phyloP scores from a whole-genome alignment of 176 grass and related monocot species.

The Pharus latifolius region DNA sequence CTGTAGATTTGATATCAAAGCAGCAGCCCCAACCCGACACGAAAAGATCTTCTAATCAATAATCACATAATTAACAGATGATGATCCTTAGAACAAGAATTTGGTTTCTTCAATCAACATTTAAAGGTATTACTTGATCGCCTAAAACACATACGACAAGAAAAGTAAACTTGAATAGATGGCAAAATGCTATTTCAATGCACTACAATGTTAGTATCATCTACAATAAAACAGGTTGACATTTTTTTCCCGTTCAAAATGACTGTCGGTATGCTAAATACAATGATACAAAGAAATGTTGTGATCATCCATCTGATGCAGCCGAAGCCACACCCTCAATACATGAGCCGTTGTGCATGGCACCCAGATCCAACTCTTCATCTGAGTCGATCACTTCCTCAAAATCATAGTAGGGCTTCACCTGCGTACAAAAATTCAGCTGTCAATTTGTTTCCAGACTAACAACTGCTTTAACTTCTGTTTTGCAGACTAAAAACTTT shows the following conservation, averaged over 20 bases:
- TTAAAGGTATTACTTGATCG: not conserved
- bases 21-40: not conserved
- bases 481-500: no score
- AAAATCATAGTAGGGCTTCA: conserved; percentile 66
- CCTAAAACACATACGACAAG: not conserved
- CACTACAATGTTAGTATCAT: not conserved
- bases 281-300: conserved; percentile 12
- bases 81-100: not conserved
- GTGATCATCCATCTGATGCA: conserved; percentile 14
- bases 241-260: not conserved
- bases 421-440: conserved; percentile 27
- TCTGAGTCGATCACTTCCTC: conserved; percentile 92
- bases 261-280: not conserved
- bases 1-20: not conserved
- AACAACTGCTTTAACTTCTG: no score
- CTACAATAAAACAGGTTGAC: conserved; percentile 11
- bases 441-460: not conserved
- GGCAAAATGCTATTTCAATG: not conserved
- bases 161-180: not conserved
- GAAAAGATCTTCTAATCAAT: not conserved
- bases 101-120: not conserved
- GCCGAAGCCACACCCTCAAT: not conserved
- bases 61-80: not conserved
- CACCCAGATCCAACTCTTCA: conserved; percentile 73
- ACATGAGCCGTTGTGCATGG: conserved; percentile 64